A percentile compares a stretch with the other conserved stretches of the same genome.
Evolutionary conservation across 176 grass and related monocot genomes (phyloP).

Genomic region (Bothriochloa decipiens): DNA sequence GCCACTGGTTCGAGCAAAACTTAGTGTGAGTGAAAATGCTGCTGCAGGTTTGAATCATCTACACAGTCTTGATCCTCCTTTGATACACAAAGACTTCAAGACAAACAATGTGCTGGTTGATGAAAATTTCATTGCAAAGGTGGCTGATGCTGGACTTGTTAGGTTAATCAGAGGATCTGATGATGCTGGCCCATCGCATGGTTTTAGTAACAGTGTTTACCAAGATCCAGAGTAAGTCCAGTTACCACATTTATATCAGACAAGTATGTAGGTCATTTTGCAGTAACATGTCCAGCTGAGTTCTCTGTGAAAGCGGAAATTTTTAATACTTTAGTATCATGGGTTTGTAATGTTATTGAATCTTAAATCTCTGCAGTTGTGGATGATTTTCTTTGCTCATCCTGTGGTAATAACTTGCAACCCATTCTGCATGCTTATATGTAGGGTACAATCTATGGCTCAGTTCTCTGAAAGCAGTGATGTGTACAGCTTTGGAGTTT

Average conservation of each 20-base stretch:
- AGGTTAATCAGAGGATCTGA: conserved; percentile 66
- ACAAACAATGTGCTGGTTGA: conserved; percentile 94
- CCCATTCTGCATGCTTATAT: conserved; percentile 35
- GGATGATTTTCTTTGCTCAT: conserved; percentile 18
- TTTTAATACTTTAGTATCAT: not conserved
- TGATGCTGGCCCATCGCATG: conserved; percentile 57
- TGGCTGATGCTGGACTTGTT: conserved; percentile 82
- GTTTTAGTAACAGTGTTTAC: conserved; percentile 59
- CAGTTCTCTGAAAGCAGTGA: conserved; percentile 90
- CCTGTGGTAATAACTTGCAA: conserved; percentile 8
- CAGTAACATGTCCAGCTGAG: conserved; percentile 16
- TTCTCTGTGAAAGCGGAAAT: not conserved
- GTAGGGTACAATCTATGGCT: conserved; percentile 52
- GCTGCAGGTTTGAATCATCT: conserved; percentile 77
- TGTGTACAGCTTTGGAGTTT: conserved; percentile 92
- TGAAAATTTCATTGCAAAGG: conserved; percentile 99
- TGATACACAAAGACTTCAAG: conserved; percentile 93
- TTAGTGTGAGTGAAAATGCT: conserved; percentile 9
- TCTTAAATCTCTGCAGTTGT: conserved; percentile 3
- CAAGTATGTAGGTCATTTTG: not conserved
- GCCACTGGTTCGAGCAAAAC: not conserved
- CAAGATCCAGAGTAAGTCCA: conserved; percentile 79
- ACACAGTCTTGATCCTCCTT: conserved; percentile 69
- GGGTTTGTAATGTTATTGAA: not conserved
- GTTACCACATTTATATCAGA: conserved; percentile 15